phyloP scores from a whole-genome alignment of 306 rosid species.

The Crataegus laevigata region DNA sequence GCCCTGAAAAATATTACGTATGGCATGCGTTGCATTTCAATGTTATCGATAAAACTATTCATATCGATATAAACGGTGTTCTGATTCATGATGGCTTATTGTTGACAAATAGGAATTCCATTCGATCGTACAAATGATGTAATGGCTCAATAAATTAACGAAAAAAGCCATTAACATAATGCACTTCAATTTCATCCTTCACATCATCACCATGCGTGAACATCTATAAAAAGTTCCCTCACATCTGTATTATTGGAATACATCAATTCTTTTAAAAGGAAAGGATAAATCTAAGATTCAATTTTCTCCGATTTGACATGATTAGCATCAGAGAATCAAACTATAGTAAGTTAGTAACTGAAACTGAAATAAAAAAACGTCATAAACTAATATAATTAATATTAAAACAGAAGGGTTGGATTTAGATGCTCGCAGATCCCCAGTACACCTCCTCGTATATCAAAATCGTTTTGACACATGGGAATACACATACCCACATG shows the following conservation, averaged over 20 bases:
- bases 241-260: neutral
- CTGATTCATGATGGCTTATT: neutral
- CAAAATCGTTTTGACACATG: neutral
- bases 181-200: neutral
- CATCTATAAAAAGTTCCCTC: neutral
- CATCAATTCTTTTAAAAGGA: neutral
- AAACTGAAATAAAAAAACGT: neutral
- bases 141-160: neutral
- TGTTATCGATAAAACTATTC: too few species aligned
- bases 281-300: neutral
- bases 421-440: slow-evolving; percentile 25
- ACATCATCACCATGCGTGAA: neutral
- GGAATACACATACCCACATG: neutral
- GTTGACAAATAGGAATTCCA: neutral
- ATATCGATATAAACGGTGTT: neutral
- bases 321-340: neutral
- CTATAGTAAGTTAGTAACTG: neutral
- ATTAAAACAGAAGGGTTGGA: slow-evolving; percentile 8
- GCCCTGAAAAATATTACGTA: too few species aligned
- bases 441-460: slow-evolving; percentile 16
- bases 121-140: neutral
- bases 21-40: too few species aligned
- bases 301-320: too few species aligned
- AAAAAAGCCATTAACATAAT: too few species aligned
- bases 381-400: neutral